Percentiles rank a stretch among this genome's conserved stretches.
phyloP scores from a whole-genome alignment of 1,284 basidiomycete species.

The Ustilago xerochloae region DNA sequence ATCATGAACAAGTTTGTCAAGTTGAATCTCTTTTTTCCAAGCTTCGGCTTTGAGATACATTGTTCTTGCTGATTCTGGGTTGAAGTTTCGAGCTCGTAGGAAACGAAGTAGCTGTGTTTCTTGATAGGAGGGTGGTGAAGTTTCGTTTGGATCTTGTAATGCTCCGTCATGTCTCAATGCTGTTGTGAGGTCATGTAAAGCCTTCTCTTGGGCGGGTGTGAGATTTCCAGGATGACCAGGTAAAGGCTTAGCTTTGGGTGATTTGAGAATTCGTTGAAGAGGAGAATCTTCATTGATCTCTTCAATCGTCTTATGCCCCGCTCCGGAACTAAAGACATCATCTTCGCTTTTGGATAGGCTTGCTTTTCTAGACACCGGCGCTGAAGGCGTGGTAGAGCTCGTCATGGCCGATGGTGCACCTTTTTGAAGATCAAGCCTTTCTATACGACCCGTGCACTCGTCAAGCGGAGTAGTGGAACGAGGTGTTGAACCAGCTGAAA shows the following conservation, averaged over 20 bases:
- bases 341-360: constrained; percentile 6
- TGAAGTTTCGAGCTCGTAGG: constrained; percentile 61
- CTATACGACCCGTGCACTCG: constrained; percentile 13
- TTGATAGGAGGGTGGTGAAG: constrained; percentile 38
- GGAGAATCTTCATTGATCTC: constrained; percentile 32
- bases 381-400: constrained; percentile 5
- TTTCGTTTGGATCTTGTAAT: constrained; percentile 22
- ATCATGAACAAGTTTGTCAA: constrained; percentile 48
- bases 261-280: constrained; percentile 18
- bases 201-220: constrained; percentile 42
- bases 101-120: constrained; percentile 59
- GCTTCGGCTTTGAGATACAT: constrained; percentile 62
- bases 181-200: constrained; percentile 40
- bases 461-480: constrained; percentile 6
- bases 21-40: constrained; percentile 58
- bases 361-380: constrained; percentile 7
- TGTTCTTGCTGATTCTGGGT: constrained; percentile 44
- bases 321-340: constrained; percentile 3
- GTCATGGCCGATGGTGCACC: constrained; percentile 6
- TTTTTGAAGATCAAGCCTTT: constrained; percentile 18
- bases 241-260: constrained; percentile 27
- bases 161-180: constrained; percentile 36
- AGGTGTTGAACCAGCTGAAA: constrained; percentile 13
- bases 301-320: background rate
- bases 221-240: constrained; percentile 64